Evolutionary conservation across 1,284 basidiomycete genomes (phyloP).

Genomic region (Rugiboletus extremiorientalis): DNA sequence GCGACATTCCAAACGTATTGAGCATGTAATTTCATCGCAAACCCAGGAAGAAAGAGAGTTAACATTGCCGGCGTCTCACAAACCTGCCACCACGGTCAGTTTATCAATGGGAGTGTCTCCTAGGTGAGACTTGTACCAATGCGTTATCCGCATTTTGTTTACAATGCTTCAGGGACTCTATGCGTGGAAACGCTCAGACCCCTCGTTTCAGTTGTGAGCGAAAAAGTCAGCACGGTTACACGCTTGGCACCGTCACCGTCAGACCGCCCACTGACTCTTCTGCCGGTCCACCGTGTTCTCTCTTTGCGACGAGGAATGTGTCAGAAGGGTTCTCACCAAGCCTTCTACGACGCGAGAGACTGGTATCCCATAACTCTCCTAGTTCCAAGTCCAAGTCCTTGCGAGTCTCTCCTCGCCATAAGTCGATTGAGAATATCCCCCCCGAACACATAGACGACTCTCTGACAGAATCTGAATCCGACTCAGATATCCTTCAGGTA

Average conservation of each 20-base stretch:
- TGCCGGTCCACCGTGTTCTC: background rate
- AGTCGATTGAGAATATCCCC: slow-evolving; percentile 8
- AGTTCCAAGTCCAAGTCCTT: background rate
- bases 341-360: background rate
- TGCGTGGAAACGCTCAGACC: background rate
- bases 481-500: slow-evolving; percentile 11
- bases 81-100: background rate
- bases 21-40: slow-evolving; percentile 31
- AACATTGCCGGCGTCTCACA: slow-evolving; percentile 1
- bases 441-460: slow-evolving; percentile 23
- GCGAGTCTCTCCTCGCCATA: background rate
- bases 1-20: slow-evolving; percentile 13
- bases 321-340: background rate
- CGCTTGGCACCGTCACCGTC: slow-evolving; percentile 1
- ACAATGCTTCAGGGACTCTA: slow-evolving; percentile 5
- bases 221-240: background rate
- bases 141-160: background rate
- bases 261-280: slow-evolving; percentile 1
- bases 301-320: background rate
- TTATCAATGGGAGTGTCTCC: background rate
- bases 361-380: slow-evolving; percentile 1
- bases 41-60: slow-evolving; percentile 31
- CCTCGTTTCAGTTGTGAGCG: background rate
- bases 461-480: slow-evolving; percentile 35
- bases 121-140: slow-evolving; percentile 16